phyloP scores from a whole-genome alignment of 192 early-diverging fungal genomes.

The Globomyces pollinis-pini region DNA sequence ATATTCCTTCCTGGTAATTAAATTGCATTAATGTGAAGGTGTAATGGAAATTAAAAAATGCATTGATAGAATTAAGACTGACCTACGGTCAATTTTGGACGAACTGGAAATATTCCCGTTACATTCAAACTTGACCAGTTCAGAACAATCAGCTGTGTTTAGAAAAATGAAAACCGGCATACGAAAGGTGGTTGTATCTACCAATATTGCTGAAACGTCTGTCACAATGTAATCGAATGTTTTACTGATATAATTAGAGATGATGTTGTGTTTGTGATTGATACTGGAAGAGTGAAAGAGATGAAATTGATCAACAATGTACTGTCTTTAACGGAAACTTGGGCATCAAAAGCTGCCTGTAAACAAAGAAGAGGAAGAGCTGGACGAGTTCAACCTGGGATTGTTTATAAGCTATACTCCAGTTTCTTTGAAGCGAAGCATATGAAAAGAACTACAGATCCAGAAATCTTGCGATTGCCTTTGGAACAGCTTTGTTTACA shows the following conservation, averaged over 20 bases:
- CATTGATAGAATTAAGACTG: constrained; percentile 47
- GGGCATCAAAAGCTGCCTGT: constrained; percentile 55
- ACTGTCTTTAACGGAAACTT: constrained; percentile 49
- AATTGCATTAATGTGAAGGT: constrained; percentile 32
- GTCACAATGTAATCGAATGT: constrained; percentile 37
- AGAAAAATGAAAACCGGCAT: constrained; percentile 31
- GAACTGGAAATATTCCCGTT: constrained; percentile 41
- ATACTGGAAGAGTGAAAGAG: constrained; percentile 66
- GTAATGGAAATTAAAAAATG: constrained; percentile 52
- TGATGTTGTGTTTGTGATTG: constrained; percentile 74
- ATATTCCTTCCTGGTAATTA: constrained; percentile 59
- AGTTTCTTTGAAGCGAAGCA: constrained; percentile 17
- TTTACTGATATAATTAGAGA: constrained; percentile 38
- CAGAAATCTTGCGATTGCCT: constrained; percentile 76
- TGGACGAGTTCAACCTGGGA: constrained; percentile 69
- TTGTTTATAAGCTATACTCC: constrained; percentile 52
- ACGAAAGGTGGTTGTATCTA: constrained; percentile 71
- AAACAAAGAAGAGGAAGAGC: constrained; percentile 79
- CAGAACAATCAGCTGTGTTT: constrained; percentile 61
- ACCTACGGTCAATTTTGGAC: background rate
- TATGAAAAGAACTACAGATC: constrained; percentile 48
- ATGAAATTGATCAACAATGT: constrained; percentile 36
- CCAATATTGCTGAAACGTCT: constrained; percentile 77
- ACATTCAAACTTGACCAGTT: constrained; percentile 47
- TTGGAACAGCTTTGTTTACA: constrained; percentile 79